These are phyloP conservation scores for Emergomyces orientalis DNA, from an alignment of 2,329 filamentous ascomycete genomes.

Conservation along the genomic window DNA sequence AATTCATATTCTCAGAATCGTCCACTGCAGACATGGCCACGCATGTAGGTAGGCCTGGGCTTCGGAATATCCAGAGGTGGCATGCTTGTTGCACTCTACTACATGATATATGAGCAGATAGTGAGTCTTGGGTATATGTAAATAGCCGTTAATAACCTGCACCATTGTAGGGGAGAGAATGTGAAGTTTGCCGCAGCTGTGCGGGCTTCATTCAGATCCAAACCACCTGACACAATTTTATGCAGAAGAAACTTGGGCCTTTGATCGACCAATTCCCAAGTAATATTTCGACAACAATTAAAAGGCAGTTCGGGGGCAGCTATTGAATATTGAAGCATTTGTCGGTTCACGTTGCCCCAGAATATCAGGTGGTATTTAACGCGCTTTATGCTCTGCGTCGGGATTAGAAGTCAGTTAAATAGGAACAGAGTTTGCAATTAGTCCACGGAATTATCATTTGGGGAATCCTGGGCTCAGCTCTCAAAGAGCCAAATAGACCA, in stretches of 20 bases:
- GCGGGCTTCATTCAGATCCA: neutral
- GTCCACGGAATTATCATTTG: neutral
- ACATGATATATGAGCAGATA: neutral
- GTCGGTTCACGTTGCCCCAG: neutral
- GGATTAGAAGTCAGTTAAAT: neutral
- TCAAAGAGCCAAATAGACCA: neutral
- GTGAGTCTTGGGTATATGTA: neutral
- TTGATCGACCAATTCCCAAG: neutral
- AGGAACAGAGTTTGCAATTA: neutral
- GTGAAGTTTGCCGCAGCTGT: neutral
- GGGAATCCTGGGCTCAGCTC: neutral
- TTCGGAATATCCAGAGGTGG: neutral
- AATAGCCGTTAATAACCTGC: neutral
- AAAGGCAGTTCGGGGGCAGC: neutral
- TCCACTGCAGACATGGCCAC: neutral
- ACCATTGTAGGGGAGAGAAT: neutral
- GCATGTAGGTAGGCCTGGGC: neutral
- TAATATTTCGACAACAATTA: neutral
- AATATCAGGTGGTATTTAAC: neutral
- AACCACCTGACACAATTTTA: neutral
- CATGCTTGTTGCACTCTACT: neutral
- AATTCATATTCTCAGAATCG: neutral
- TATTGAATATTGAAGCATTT: neutral
- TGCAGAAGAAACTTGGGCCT: neutral
- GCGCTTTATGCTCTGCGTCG: neutral